These are phyloP conservation scores for Tetrahymena borealis DNA, from an alignment of 73 alveolate genomes.

Conservation along the genomic window DNA sequence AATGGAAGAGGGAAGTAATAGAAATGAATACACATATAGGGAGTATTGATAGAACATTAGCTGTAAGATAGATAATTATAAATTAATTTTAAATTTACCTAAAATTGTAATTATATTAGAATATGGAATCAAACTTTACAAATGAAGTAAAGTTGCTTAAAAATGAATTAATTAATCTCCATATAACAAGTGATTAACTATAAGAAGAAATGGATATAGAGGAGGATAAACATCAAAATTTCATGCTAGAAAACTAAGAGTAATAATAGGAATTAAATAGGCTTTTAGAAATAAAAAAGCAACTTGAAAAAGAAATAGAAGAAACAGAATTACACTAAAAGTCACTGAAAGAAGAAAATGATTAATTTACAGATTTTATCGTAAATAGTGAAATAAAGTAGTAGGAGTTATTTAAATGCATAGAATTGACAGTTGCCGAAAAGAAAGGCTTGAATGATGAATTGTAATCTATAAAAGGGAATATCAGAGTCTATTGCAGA, in stretches of 20 bases:
- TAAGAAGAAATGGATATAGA: background rate
- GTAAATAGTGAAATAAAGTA: background rate
- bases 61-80: background rate
- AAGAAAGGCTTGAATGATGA: background rate
- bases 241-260: background rate
- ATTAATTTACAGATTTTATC: background rate
- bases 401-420: background rate
- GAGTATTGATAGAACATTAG: background rate
- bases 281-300: background rate
- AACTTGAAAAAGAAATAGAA: background rate
- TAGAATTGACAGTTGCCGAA: background rate
- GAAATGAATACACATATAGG: background rate
- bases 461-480: conserved; percentile 67
- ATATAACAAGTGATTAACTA: background rate
- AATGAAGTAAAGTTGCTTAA: background rate
- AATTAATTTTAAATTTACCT: background rate
- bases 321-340: background rate
- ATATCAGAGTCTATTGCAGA: conserved; percentile 86
- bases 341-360: background rate
- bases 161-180: background rate
- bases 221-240: background rate
- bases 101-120: too few relatives aligned
- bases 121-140: background rate
- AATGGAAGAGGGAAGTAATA: background rate
- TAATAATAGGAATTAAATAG: background rate